Evolutionary conservation across 768 basidiomycete species (phyloP), one percentile per base, ranked within the genome.

Genomic region (Chalciporus chontae): DNA sequence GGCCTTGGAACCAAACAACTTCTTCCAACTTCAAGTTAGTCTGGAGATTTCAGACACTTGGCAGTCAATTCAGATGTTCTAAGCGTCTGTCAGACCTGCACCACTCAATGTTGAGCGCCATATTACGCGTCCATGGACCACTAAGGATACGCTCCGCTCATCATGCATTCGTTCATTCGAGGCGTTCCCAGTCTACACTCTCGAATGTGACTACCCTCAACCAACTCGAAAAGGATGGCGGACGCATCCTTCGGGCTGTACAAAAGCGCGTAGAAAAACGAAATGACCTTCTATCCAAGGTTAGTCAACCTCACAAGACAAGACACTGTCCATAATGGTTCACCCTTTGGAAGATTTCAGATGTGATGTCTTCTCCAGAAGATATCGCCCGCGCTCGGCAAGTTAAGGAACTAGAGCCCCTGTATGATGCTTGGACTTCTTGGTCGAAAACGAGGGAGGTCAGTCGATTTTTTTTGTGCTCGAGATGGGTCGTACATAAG

Each of bases 351-450:
- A 37, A 84, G 83, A 65, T 83, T 19, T 77, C 81, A 4, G 76
- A 78, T 9, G 70, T 75, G 44, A 71, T 78, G 66, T 75, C 79
- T 4, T 74, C 77, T 14, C 69, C 73, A 8, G 79, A 79, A 39
- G 82, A 85, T 54, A 79, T 89, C 46, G 65, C 70, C 9, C 69
- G 74, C 9, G 75, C 85, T 1, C 83, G 82, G 53, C 74, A 79
- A 21, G 65, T 86, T 39, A 87, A 85, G 55, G 86, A 90, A 48
- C 65, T 84, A 11, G 85, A 90, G 55, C 75, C 81, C 2, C 69
- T 94, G 3, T 75, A 79, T 32, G 65, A 72, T 10, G 85, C 84
- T 9, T 94, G 90, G 90, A 68, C 79, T 24, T 64, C 74, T 19
- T 91, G 85, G 80, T 62, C 61, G 18, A 66, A 69, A n/a, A 74